Base-by-base conservation (phyloP, 768 basidiomycete species). In the Suillus fuscotomentosus region DNA sequence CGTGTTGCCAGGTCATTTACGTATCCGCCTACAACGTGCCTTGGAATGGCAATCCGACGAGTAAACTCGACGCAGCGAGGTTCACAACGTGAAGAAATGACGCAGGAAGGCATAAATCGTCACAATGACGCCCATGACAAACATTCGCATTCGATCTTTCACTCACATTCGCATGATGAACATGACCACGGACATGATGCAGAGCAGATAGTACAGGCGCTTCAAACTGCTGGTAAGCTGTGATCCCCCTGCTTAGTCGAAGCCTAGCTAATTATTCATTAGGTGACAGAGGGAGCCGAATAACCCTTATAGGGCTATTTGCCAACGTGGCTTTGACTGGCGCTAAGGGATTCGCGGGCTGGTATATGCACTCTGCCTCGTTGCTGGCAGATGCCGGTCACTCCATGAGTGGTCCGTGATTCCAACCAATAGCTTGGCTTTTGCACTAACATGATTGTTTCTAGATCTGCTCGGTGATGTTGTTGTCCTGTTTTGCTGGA, bases 361-460 rank as follows among this genome's bases (percentile, higher is more conserved):
- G 90, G 86, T 88, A 85, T 72, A 85, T 92, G 84, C 95, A 98
- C 70, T 95, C 92, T 7, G 94, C 95, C 9, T 88, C 94, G 0
- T 79, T 99, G 50, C 82, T 99, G 17, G 97, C 97, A 3, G 97
- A 98, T 69, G 95, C 96, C 0, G 96, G 92, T 27, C 97, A 99
- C 73, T 94, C 92, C 0, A 65, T 93, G 66, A 92, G 92, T 71
- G 94, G 92, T 92, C 68, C 67, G 88, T 83, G 42, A 60, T 41
- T 3, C 60, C 50, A 48, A 27, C 15, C 14, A 17, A 27, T 36
- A 14, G 42, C 8, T 39, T 50, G 51, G 60, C 61, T 59, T 34
- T 48, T 45, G 54, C 42, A 65, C 62, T 62, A 65, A 71, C 65
- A 62, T 36, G 41, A 2, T 5, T 31, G 3, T 65, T 50, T 61